Conservation (phyloP, 257 asterid species). For the Solanum commersonii region DNA sequence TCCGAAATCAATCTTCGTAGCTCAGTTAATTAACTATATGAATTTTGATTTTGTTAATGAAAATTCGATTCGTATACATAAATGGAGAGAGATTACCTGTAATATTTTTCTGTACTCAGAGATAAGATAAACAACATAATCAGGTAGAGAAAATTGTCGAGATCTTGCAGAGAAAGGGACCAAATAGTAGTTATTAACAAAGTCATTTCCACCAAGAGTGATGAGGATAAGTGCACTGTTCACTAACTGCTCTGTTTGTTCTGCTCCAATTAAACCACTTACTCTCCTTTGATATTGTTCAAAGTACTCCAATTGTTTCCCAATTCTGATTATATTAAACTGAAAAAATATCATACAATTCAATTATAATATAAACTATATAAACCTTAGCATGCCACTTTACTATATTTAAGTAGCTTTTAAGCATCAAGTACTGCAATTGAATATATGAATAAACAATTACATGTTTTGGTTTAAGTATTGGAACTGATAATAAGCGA, state of each 20-base stretch:
- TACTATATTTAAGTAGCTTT: background rate
- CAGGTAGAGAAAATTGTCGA: slow-evolving; percentile 57
- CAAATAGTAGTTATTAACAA: slow-evolving; percentile 79
- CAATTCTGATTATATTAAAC: slow-evolving; percentile 64
- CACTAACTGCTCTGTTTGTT: slow-evolving; percentile 32
- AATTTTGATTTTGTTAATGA: too few species aligned
- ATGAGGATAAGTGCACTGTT: slow-evolving; percentile 71
- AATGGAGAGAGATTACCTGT: slow-evolving; percentile 15
- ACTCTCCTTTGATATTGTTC: slow-evolving; percentile 65
- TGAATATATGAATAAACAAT: too few species aligned
- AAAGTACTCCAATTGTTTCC: slow-evolving; percentile 51
- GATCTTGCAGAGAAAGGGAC: slow-evolving; percentile 82
- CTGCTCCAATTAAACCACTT: slow-evolving; percentile 35
- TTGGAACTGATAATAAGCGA: too few species aligned
- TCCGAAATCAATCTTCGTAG: too few species aligned
- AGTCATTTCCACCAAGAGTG: slow-evolving; percentile 86
- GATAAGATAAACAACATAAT: slow-evolving; percentile 48
- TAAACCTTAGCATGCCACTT: background rate
- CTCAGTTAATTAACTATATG: background rate
- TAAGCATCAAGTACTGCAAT: too few species aligned
- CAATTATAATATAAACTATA: background rate
- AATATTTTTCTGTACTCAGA: slow-evolving; percentile 65
- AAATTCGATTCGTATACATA: background rate
- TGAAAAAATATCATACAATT: slow-evolving; percentile 11
- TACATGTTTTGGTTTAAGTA: too few species aligned